Evolutionary conservation across 2,329 filamentous ascomycete species (phyloP).

Genomic region (Cladosporium cucumerinum): DNA sequence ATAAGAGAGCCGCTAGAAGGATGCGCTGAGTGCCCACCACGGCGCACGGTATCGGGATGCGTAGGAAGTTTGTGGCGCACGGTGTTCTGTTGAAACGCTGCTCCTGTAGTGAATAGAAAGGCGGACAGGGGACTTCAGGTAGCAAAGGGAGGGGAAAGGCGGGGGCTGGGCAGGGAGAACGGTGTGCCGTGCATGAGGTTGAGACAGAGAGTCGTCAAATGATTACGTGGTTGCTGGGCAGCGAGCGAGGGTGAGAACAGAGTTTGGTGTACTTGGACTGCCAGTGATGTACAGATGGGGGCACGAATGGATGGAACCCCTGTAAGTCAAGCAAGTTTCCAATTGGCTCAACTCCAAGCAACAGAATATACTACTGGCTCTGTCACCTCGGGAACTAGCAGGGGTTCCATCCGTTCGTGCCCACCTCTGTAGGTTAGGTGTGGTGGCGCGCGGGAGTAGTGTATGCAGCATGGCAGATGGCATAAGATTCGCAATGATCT

Average conservation of each 20-base stretch:
- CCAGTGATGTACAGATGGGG: neutral
- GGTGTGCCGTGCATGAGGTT: neutral
- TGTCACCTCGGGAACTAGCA: too few species aligned
- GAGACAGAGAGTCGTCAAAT: conserved; percentile 1
- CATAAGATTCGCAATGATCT: neutral
- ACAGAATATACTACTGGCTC: too few species aligned
- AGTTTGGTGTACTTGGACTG: neutral
- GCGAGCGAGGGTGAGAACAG: neutral
- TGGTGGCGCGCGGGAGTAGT: neutral
- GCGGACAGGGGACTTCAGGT: neutral
- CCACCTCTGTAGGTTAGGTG: neutral
- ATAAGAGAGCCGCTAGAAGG: neutral
- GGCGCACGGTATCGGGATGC: neutral
- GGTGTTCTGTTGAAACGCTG: neutral
- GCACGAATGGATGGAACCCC: too few species aligned
- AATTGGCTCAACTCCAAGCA: too few species aligned
- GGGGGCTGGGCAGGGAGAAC: neutral
- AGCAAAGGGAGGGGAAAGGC: neutral
- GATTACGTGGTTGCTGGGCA: conserved; percentile 5
- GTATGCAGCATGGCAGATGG: neutral
- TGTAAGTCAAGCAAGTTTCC: too few species aligned
- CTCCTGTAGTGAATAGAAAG: neutral
- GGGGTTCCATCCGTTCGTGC: too few species aligned
- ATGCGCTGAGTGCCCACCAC: neutral
- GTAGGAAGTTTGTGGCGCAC: neutral